Conservation (phyloP, 176 grass and related monocot genomes). For the Oropetium thomaeum region DNA sequence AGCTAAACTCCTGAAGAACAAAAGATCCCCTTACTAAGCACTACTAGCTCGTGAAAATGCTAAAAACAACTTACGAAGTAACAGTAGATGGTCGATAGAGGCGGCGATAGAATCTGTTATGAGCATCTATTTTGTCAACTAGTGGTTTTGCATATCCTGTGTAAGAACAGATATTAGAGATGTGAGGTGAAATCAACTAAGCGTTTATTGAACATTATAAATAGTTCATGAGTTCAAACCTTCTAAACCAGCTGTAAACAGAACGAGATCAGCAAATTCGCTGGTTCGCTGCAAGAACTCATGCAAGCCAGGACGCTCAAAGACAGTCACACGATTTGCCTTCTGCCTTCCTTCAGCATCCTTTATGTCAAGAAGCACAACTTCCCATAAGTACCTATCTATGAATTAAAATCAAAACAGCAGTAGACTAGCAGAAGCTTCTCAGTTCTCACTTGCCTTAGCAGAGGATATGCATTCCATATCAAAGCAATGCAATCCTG, state of each 20-base stretch:
- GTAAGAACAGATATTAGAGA: slow-evolving; percentile 19
- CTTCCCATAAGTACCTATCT: slow-evolving; percentile 1
- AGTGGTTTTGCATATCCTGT: slow-evolving; percentile 87
- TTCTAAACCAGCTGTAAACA: slow-evolving; percentile 96
- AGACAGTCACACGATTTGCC: slow-evolving; percentile 79
- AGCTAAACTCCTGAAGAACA: neutral
- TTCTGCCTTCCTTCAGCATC: slow-evolving; percentile 77
- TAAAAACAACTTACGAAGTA: slow-evolving; percentile 61
- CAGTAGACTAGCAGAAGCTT: neutral
- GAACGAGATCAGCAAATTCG: slow-evolving; percentile 92
- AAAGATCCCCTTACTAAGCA: neutral
- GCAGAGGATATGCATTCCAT: slow-evolving; percentile 65
- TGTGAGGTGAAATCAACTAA: slow-evolving; percentile 1
- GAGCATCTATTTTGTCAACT: slow-evolving; percentile 82
- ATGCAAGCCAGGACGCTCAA: slow-evolving; percentile 87
- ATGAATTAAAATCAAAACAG: neutral
- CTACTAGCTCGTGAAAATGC: neutral
- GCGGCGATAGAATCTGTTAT: slow-evolving; percentile 64
- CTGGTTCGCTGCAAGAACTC: slow-evolving; percentile 70
- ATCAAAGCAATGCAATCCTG: slow-evolving; percentile 77
- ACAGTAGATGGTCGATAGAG: slow-evolving; percentile 85
- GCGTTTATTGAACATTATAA: neutral
- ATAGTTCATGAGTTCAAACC: slow-evolving; percentile 41
- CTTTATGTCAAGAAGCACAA: slow-evolving; percentile 47
- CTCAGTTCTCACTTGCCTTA: slow-evolving; percentile 51